phyloP scores from a whole-genome alignment of 2,329 filamentous ascomycete species.

The Colletotrichum sp. region DNA sequence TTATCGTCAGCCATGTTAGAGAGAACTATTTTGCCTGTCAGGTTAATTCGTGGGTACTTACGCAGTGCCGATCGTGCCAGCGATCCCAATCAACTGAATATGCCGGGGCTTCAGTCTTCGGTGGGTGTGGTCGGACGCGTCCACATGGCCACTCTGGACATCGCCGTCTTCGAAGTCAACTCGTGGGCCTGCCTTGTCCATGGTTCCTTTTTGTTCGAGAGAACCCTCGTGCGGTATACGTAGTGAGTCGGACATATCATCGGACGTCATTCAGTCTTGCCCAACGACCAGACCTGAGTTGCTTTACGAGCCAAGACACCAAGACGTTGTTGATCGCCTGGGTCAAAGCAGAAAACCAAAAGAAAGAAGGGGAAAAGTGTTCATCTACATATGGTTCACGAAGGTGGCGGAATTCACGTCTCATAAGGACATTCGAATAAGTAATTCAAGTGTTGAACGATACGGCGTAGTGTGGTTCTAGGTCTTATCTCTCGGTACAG shows the following conservation, averaged over 20 bases:
- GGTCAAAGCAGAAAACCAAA: neutral
- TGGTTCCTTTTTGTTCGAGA: neutral
- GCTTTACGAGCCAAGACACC: neutral
- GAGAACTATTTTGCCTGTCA: too few species aligned
- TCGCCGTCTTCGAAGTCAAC: neutral
- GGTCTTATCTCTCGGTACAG: neutral
- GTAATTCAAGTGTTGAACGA: neutral
- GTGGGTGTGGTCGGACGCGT: neutral
- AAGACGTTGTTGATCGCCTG: neutral
- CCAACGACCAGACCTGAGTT: neutral
- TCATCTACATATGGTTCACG: neutral
- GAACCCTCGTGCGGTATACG: neutral
- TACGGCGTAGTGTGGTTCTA: neutral
- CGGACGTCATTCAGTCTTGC: neutral
- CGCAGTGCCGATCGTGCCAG: neutral
- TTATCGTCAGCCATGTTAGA: neutral
- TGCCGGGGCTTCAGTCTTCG: neutral
- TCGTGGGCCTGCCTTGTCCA: neutral
- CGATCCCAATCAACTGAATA: neutral
- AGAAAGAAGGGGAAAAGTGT: neutral
- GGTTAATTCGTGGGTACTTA: neutral
- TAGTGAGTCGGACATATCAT: neutral
- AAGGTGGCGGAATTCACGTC: neutral
- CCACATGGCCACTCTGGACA: neutral
- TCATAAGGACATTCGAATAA: neutral